Evolutionary conservation across 768 basidiomycete genomes (phyloP), one percentile per base, ranked within the genome.

Genomic region (Leccinum obscurum): DNA sequence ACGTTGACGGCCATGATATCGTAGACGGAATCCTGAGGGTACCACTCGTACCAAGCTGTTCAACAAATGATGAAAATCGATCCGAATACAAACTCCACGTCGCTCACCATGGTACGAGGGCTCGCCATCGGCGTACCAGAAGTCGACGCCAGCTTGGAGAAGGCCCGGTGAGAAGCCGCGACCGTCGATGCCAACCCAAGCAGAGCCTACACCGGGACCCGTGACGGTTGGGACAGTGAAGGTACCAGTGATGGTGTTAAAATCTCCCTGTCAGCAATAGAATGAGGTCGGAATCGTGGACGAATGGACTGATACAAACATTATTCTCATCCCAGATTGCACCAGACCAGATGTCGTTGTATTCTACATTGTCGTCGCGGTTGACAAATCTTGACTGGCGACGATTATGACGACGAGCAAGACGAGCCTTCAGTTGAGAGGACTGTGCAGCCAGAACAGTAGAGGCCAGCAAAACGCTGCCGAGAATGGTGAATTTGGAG

Each of bases 21-120:
- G 55, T 22, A 61, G 57, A 44, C 41, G n/a, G 58, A 71, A 62
- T 24, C 60, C 55, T 48, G 56, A 57, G 70, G 65, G 57, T 49
- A 62, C 68, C 62, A 70, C 22, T 69, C 62, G 48, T 61, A 68
- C 68, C 68, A 70, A 56, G 64, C 69, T 68, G 37, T 54, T 46
- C n/a, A 37, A 41, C 15, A 26, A 52, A 44, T 3, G 1, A 44
- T 61, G 24, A 62, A 28, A 58, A 51, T 6, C 11, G 30, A 49
- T 37, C 20, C 9, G 39, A 22, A 8, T 1, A 9, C 14, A n/a
- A 1, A 7, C 6, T 37, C 0, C 6, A 3, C 6, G 41, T 49
- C 26, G 17, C 64, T 56, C 15, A 60, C 61, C 58, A 53, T 57
- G 54, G 37, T 60, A 65, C 30, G 59, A 28, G 30, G 35, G 51